These are phyloP conservation scores for Gamarada debralockiae DNA, from an alignment of 495 filamentous ascomycete genomes.

Conservation along the genomic window DNA sequence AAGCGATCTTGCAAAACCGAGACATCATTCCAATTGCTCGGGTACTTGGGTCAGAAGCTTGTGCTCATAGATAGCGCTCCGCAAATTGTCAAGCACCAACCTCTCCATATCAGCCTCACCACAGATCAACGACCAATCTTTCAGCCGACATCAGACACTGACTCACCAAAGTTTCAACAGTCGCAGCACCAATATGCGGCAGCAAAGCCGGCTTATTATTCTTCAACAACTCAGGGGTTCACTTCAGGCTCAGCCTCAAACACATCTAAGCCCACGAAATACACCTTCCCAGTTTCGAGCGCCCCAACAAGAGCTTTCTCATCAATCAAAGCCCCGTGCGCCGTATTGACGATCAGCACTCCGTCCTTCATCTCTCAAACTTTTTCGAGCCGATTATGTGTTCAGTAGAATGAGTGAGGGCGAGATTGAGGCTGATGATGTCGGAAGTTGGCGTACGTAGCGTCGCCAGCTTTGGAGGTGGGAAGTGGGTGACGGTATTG, in stretches of 20 bases:
- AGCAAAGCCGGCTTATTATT: constrained; percentile 66
- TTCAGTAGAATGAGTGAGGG: constrained; percentile 53
- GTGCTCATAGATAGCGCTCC: too few species aligned
- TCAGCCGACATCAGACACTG: too few species aligned
- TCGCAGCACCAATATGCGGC: constrained; percentile 82
- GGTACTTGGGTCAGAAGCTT: too few species aligned
- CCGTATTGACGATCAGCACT: constrained; percentile 75
- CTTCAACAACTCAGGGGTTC: constrained; percentile 60
- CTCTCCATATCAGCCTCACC: too few species aligned
- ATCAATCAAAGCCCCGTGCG: constrained; percentile 70
- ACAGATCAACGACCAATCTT: too few species aligned
- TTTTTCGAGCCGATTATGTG: constrained; percentile 62
- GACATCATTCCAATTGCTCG: too few species aligned
- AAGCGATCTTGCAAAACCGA: too few species aligned
- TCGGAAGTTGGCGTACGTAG: too few species aligned
- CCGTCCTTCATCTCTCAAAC: constrained; percentile 67
- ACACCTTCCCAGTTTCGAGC: constrained; percentile 62
- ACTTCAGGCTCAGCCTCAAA: constrained; percentile 71
- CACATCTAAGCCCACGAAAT: constrained; percentile 64
- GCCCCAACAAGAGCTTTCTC: constrained; percentile 67
- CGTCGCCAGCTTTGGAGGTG: too few species aligned
- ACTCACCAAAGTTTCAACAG: too few species aligned
- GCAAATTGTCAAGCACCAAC: too few species aligned
- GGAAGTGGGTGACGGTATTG: too few species aligned
- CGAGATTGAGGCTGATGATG: constrained; percentile 71